Evolutionary conservation across 2,329 filamentous ascomycete species (phyloP).

Genomic region (Lecanicillium sp.): DNA sequence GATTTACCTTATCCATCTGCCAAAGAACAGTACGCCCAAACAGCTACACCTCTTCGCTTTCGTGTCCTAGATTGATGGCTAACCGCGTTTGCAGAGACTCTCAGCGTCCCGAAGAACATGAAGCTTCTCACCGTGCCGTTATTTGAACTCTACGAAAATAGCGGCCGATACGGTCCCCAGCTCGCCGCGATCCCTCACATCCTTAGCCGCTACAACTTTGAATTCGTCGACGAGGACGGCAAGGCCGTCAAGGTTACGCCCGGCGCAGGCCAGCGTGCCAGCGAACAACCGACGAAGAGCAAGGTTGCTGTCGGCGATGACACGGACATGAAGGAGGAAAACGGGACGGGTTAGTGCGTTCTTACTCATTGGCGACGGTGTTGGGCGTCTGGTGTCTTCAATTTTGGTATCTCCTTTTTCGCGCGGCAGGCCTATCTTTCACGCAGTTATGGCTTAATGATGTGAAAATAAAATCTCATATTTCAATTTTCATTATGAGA

Average conservation of each 20-base stretch:
- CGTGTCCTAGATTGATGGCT: constrained; percentile 4
- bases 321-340: constrained; percentile 53
- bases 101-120: constrained; percentile 99
- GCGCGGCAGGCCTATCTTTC: background rate
- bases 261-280: constrained; percentile 50
- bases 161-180: constrained; percentile 87
- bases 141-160: constrained; percentile 98
- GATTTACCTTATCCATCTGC: constrained; percentile 93
- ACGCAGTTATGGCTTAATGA: constrained; percentile 1
- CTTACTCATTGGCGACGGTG: constrained; percentile 29
- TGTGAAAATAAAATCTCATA: background rate
- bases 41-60: background rate
- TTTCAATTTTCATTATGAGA: background rate
- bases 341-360: constrained; percentile 28
- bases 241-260: constrained; percentile 82
- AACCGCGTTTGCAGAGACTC: constrained; percentile 57
- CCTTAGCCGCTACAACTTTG: constrained; percentile 92
- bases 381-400: constrained; percentile 26
- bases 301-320: constrained; percentile 61
- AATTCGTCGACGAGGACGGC: constrained; percentile 91
- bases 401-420: background rate
- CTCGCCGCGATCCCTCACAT: constrained; percentile 94
- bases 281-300: constrained; percentile 55
- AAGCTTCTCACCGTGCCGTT: constrained; percentile 94
- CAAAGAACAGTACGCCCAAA: constrained; percentile 69